phyloP scores from a whole-genome alignment of 2,329 filamentous ascomycete genomes.

The Diplodia sapinea region DNA sequence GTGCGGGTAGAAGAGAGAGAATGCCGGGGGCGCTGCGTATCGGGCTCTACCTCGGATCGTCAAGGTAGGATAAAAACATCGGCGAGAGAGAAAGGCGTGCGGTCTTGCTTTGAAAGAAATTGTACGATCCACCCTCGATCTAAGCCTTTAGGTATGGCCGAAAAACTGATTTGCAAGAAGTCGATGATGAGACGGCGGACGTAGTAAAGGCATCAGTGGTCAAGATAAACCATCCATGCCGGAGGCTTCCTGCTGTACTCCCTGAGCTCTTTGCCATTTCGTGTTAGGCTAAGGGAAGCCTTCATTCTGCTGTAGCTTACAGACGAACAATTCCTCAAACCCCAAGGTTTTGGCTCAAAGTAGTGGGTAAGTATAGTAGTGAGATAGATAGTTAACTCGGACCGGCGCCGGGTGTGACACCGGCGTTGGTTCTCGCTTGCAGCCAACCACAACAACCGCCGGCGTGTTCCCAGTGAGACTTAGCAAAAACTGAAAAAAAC shows the following conservation, averaged over 20 bases:
- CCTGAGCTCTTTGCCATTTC: background rate
- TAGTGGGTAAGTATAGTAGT: too few species aligned
- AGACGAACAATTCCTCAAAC: too few species aligned
- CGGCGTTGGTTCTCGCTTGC: background rate
- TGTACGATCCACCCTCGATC: background rate
- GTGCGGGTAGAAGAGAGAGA: too few species aligned
- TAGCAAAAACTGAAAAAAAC: slow-evolving; percentile 1
- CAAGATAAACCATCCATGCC: too few species aligned
- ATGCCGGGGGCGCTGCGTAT: too few species aligned
- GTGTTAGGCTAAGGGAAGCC: too few species aligned
- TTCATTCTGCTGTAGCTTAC: too few species aligned
- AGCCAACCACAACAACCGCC: slow-evolving; percentile 10
- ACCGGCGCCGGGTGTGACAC: slow-evolving; percentile 14
- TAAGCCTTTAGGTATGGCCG: background rate
- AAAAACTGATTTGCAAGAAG: background rate
- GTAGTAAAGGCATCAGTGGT: background rate
- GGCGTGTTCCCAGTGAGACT: slow-evolving; percentile 1
- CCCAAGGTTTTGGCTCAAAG: too few species aligned
- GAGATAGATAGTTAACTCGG: background rate
- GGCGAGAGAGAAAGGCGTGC: too few species aligned
- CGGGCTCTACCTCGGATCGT: too few species aligned
- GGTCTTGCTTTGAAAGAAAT: background rate
- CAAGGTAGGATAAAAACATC: too few species aligned
- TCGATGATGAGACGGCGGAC: background rate
- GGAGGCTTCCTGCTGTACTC: too few species aligned